These are phyloP conservation scores for Wickerhamomyces sydowiorum DNA, from an alignment of 805 yeast species.

Conservation along the genomic window DNA sequence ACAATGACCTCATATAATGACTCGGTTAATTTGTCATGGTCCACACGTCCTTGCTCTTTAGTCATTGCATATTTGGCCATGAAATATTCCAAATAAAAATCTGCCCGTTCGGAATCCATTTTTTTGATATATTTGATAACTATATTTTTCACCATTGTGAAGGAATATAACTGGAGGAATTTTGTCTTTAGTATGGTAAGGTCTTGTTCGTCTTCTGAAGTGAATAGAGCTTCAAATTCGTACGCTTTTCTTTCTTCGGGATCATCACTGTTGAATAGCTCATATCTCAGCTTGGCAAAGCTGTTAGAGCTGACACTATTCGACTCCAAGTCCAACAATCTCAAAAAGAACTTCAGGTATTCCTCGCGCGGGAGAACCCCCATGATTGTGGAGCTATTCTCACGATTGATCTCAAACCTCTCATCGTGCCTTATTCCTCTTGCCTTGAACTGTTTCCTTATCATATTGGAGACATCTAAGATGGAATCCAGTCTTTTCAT, in stretches of 20 bases:
- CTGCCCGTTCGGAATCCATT: slow-evolving; percentile 2
- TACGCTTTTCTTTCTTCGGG: slow-evolving; percentile 2
- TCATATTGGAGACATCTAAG: background rate
- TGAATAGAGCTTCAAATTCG: slow-evolving; percentile 6
- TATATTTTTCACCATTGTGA: slow-evolving; percentile 9
- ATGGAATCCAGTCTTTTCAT: background rate
- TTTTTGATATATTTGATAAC: slow-evolving; percentile 3
- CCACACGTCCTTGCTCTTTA: background rate
- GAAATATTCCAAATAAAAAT: slow-evolving; percentile 9
- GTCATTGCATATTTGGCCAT: slow-evolving; percentile 2
- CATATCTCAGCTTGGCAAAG: slow-evolving; percentile 1
- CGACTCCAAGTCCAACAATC: background rate
- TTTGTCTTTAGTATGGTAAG: slow-evolving; percentile 1
- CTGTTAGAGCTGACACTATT: background rate
- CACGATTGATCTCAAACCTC: background rate
- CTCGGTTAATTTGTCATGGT: background rate
- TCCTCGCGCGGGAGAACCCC: background rate
- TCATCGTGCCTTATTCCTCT: background rate
- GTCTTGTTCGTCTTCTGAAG: background rate
- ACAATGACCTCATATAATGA: slow-evolving; percentile 13
- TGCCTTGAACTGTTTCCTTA: background rate
- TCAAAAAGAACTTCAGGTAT: background rate
- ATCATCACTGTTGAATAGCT: slow-evolving; percentile 3
- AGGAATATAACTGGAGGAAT: slow-evolving; percentile 8
- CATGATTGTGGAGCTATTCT: background rate